phyloP scores from a whole-genome alignment of 176 grass and related monocot species.

The Rhipidocladum racemiflorum region DNA sequence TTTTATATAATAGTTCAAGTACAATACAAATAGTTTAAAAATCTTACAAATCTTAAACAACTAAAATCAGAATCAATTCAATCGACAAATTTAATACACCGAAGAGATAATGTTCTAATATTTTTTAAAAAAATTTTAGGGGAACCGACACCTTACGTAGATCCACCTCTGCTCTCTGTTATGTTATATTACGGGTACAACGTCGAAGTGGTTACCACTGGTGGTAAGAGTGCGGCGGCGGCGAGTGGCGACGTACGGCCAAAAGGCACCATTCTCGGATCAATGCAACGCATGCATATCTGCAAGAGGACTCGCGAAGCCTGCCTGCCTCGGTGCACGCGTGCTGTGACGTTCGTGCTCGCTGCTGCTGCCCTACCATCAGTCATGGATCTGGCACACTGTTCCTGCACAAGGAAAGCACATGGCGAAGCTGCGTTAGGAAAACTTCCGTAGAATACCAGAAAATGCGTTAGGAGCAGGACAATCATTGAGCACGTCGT shows the following conservation, averaged over 20 bases:
- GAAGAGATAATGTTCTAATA: too few relatives aligned
- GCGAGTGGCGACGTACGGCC: slow-evolving; percentile 1
- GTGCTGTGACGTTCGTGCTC: slow-evolving; percentile 27
- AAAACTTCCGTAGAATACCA: neutral
- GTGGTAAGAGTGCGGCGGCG: neutral
- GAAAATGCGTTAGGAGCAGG: slow-evolving; percentile 1
- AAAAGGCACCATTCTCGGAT: neutral
- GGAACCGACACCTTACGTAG: too few relatives aligned
- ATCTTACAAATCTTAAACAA: too few relatives aligned
- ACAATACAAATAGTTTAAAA: too few relatives aligned
- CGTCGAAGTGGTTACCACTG: neutral
- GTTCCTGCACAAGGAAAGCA: slow-evolving; percentile 16
- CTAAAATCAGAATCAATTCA: too few relatives aligned
- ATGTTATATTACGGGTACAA: neutral
- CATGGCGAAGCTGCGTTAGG: neutral
- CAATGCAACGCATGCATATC: slow-evolving; percentile 1
- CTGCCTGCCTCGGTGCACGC: slow-evolving; percentile 15
- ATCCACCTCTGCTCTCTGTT: too few relatives aligned
- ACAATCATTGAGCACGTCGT: slow-evolving; percentile 24
- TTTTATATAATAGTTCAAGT: too few relatives aligned
- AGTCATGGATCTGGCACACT: slow-evolving; percentile 1
- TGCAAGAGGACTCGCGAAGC: neutral
- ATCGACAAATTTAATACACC: too few relatives aligned
- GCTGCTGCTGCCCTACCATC: neutral
- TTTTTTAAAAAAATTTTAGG: too few relatives aligned